Conservation (phyloP, 345 rosid species). For the Lumnitzera littorea region DNA sequence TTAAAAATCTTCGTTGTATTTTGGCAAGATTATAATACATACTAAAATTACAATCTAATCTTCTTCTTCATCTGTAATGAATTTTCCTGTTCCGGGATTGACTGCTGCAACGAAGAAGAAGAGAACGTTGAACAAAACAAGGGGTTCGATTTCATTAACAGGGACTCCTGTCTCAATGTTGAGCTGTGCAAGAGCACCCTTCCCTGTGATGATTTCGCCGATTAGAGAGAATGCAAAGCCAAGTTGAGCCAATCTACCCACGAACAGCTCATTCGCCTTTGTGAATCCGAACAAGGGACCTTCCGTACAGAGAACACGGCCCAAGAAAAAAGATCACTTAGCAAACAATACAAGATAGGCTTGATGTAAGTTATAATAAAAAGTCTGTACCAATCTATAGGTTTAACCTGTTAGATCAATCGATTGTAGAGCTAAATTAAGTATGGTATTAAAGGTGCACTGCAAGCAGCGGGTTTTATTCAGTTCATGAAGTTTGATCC, state of each 20-base stretch:
- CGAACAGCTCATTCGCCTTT: constrained; percentile 83
- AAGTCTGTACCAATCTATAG: no score
- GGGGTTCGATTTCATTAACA: constrained; percentile 78
- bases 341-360: background rate
- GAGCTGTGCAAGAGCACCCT: constrained; percentile 94
- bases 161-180: constrained; percentile 97
- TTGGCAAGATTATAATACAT: no score
- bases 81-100: constrained; percentile 92
- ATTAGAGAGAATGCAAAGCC: constrained; percentile 93
- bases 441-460: no score
- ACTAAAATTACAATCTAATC: constrained; percentile 1
- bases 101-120: constrained; percentile 92
- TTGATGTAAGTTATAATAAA: no score
- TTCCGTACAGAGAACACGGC: constrained; percentile 12
- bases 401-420: no score
- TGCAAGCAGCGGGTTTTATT: no score
- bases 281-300: constrained; percentile 97
- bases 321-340: background rate
- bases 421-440: no score
- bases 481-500: no score
- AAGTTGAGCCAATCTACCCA: constrained; percentile 91
- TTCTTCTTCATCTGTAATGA: constrained; percentile 67
- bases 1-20: no score
- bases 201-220: constrained; percentile 89
- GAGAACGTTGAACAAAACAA: constrained; percentile 75